Conservation (phyloP, 2,329 filamentous ascomycete species). For the Scortechinia acanthostroma region DNA sequence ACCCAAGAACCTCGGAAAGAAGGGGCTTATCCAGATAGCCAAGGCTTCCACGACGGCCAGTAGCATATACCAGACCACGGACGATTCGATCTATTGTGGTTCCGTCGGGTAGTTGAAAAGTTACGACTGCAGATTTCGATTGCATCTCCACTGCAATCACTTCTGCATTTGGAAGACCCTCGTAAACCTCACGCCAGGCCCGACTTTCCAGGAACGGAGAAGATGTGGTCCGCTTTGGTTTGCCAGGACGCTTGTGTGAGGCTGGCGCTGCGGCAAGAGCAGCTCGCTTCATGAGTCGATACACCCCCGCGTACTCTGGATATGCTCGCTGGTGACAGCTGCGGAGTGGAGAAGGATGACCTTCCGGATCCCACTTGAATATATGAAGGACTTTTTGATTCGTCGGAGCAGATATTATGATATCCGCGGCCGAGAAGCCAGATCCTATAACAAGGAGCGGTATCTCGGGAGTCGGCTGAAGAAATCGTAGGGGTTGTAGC, state of each 20-base stretch:
- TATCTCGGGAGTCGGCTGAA: conserved; percentile 11
- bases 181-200: conserved; percentile 39
- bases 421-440: conserved; percentile 54
- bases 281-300: conserved; percentile 50
- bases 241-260: conserved; percentile 16
- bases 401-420: conserved; percentile 42
- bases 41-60: conserved; percentile 45
- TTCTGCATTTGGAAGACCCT: conserved; percentile 44
- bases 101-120: conserved; percentile 30
- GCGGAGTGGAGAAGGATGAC: conserved; percentile 43
- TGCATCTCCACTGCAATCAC: conserved; percentile 26
- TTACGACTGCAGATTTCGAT: conserved; percentile 22
- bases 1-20: conserved; percentile 32
- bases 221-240: conserved; percentile 18
- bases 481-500: conserved; percentile 31
- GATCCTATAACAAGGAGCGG: conserved; percentile 50
- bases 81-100: conserved; percentile 32
- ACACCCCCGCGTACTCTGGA: conserved; percentile 52
- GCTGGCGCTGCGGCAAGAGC: conserved; percentile 13
- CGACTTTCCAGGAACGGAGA: conserved; percentile 35
- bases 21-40: conserved; percentile 37
- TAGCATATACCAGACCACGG: conserved; percentile 41
- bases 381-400: conserved; percentile 47
- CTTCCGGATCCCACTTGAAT: conserved; percentile 50
- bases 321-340: conserved; percentile 53